Base-by-base conservation (phyloP, 352 stramenopile species). In the Pythium vanterpoolii region DNA sequence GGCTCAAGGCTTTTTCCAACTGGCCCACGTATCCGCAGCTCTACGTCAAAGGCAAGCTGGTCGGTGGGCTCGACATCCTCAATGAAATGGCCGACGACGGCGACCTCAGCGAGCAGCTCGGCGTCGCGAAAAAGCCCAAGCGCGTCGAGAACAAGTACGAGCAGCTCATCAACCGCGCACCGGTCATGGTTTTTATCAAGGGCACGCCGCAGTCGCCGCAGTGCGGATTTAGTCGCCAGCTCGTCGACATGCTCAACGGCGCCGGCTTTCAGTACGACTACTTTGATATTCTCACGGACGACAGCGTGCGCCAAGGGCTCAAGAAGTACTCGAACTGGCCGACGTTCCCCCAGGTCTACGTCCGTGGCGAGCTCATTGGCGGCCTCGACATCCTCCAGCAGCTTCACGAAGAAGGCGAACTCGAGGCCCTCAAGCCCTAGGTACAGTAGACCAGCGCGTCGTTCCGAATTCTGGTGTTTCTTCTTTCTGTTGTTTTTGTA, bases 101-200 rank as follows among this genome's bases (percentile, higher is more conserved):
- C n/a, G 86, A 96, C 47, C 70, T 98, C 60, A 86, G 80, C 49
- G 77, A 92, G 42, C 86, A 98, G 68, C 80, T 98, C 16, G 86
- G 89, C 51, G 79, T 98, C n/a, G 74, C 74, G 13, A 95, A 95
- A 77, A 93, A 91, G 62, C 68, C 71, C 42, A 93, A 92, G 68
- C 84, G 79, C 47, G 46, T 62, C 28, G 80, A 90, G 63, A 90
- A 91, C 72, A 89, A 90, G 64, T 91, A 98, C 56, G 68, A 89
- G 54, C 75, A 93, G 71, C 72, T 98, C 38, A 87, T 98, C 54
- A 95, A 89, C 61, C 78, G 83, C 45, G 81, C 88, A 27, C 79
- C 80, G 4, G 90, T 99, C 60, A 98, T 99, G 95, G 79, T 99
- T 19, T 99, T 99, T 73, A 99, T 99, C 90, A 99, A 99, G 73